Base-by-base conservation (phyloP, 345 rosid species). In the Jatropha curcas region DNA sequence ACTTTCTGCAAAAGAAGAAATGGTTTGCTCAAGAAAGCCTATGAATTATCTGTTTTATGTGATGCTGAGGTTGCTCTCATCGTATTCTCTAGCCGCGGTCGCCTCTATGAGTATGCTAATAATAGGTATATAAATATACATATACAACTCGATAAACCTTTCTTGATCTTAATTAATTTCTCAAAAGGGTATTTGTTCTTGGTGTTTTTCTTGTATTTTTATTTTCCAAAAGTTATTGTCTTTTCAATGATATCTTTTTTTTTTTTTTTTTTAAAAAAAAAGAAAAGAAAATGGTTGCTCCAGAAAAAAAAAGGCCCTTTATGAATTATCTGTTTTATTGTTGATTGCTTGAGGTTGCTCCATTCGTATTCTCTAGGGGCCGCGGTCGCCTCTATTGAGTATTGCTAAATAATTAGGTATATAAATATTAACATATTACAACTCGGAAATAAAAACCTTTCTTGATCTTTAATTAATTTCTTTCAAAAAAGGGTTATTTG, bases 1-100 rank as follows among this genome's bases (percentile, higher is more conserved):
- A 95, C 99, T 74, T 95, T 95, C 82, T 95, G 99, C 82, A 95
- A 95, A 83, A 83, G 99, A 66, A 85, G 99, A 63, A 92, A 89
- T 77, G 98, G 98, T 65, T 76, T 94, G 84, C 95, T 94, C 68
- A 94, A 94, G 82, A 94, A 94, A 74, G 98, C 98, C 45, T 94
- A 94, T 60, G 98, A 94, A 75, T 82, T 94, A 68, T 94, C 98
- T 56, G 97, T 94, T 79, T 97, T 94, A 53, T 89, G 94, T 57
- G 94, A 89, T 62, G 94, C 94, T 55, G 94, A 89, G 71, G 88
- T 95, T 72, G 92, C 97, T 53, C 94, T 95, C 60, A 82, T 95
- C 64, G 94, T 95, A 81, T 95, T 95, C 97, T 95, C 99, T 22
- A 95, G 85, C 89, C 95, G 99, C 17, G 99, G 99, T 57, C 97